These are phyloP conservation scores for Clathrus columnatus DNA, from an alignment of 768 basidiomycete species.

Conservation along the genomic window DNA sequence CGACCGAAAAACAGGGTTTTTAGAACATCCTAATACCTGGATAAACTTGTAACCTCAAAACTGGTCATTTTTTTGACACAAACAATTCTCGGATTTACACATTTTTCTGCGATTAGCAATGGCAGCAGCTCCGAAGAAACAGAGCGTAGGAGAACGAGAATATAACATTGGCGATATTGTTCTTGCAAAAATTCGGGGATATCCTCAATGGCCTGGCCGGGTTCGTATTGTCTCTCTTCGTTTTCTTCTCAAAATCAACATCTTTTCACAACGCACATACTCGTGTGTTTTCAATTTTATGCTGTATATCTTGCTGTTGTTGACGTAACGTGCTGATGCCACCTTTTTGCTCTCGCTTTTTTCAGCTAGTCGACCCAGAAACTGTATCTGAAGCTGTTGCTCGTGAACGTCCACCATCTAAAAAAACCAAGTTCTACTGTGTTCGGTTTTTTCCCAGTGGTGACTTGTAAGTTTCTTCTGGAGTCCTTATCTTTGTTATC, in stretches of 20 bases:
- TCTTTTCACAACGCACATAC: not conserved
- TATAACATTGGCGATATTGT: constrained; percentile 79
- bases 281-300: not conserved
- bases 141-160: constrained; percentile 30
- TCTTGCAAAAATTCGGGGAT: constrained; percentile 89
- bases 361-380: constrained; percentile 73
- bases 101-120: not conserved
- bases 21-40: too few relatives aligned
- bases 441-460: constrained; percentile 88
- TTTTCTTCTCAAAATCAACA: constrained; percentile 14
- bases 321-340: too few relatives aligned
- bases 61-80: too few relatives aligned
- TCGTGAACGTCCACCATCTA: constrained; percentile 62
- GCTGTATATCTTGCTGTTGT: too few relatives aligned
- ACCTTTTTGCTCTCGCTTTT: too few relatives aligned
- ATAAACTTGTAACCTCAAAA: too few relatives aligned
- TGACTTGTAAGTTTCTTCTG: constrained; percentile 71
- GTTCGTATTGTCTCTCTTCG: constrained; percentile 43
- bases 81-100: too few relatives aligned
- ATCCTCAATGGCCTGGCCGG: constrained; percentile 90
- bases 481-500: constrained; percentile 4
- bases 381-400: constrained; percentile 50
- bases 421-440: constrained; percentile 65
- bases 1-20: too few relatives aligned
- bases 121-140: constrained; percentile 28